Percentiles rank a stretch among this genome's conserved stretches.
These are phyloP conservation scores for Solidago caesia DNA, from an alignment of 129 eudicot genomes.

Conservation along the genomic window DNA sequence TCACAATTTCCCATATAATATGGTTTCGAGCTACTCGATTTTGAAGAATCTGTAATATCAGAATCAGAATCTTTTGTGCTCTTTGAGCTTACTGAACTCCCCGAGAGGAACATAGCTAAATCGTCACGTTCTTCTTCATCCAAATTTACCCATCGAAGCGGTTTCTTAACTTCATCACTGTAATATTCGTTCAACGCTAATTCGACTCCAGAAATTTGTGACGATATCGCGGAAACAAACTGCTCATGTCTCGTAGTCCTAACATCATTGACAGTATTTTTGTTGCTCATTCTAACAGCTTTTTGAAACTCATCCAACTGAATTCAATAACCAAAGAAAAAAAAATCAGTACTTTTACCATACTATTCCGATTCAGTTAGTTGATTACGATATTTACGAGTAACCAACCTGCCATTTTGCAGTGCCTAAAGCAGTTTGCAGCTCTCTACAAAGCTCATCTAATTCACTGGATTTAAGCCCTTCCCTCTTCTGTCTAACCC, in stretches of 20 bases:
- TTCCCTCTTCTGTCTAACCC: conserved; percentile 57
- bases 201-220: conserved; percentile 78
- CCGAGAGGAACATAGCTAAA: conserved; percentile 81
- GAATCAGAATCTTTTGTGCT: conserved; percentile 34
- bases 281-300: conserved; percentile 78
- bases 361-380: not conserved
- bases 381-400: not conserved
- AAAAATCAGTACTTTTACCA: not conserved
- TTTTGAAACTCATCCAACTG: conserved; percentile 93
- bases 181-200: conserved; percentile 50
- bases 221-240: conserved; percentile 67
- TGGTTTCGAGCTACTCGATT: conserved; percentile 10
- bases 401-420: conserved; percentile 95
- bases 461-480: not conserved
- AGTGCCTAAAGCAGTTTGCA: conserved; percentile 91
- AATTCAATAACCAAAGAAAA: conserved; percentile 16
- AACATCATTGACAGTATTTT: conserved; percentile 50
- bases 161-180: conserved; percentile 50
- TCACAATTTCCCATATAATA: conserved; percentile 28
- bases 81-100: conserved; percentile 42
- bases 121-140: conserved; percentile 87
- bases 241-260: conserved; percentile 64
- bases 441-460: conserved; percentile 63
- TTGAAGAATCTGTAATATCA: conserved; percentile 28
- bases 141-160: conserved; percentile 83